phyloP scores from a whole-genome alignment of 2,329 filamentous ascomycete species.

The Aurifilum marmelostoma region DNA sequence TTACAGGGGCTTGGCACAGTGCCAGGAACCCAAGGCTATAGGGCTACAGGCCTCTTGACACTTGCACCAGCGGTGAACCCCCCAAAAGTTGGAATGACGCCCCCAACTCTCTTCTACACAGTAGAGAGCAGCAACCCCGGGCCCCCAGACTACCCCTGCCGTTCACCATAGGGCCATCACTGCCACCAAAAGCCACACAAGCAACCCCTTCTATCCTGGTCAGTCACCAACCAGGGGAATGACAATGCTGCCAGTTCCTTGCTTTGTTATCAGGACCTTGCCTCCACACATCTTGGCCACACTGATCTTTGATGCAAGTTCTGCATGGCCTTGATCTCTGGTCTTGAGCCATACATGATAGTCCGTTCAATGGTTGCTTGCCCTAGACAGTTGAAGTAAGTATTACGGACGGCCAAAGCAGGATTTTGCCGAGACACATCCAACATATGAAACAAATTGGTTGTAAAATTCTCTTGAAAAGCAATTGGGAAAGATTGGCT shows the following conservation, averaged over 20 bases:
- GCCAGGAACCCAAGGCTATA: neutral
- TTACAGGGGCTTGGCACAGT: conserved; percentile 1
- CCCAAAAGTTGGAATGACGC: neutral
- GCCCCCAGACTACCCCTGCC: neutral
- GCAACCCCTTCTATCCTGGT: too few species aligned
- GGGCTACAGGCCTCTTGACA: neutral
- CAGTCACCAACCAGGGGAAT: neutral
- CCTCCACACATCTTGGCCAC: neutral
- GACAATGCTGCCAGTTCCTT: neutral
- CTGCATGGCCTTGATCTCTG: too few species aligned
- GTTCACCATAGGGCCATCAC: neutral
- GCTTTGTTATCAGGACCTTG: neutral
- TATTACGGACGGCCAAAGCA: too few species aligned
- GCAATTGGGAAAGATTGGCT: too few species aligned
- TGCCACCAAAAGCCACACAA: too few species aligned
- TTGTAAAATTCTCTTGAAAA: neutral
- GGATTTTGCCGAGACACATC: too few species aligned
- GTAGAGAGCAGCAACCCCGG: too few species aligned
- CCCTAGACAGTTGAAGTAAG: neutral
- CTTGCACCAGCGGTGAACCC: neutral
- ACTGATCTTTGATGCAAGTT: neutral
- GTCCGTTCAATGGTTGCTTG: neutral
- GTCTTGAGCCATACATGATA: too few species aligned
- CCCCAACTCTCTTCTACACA: too few species aligned
- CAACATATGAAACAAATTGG: neutral